phyloP scores from a whole-genome alignment of 257 asterid genomes.

The Ehretia macrophylla region DNA sequence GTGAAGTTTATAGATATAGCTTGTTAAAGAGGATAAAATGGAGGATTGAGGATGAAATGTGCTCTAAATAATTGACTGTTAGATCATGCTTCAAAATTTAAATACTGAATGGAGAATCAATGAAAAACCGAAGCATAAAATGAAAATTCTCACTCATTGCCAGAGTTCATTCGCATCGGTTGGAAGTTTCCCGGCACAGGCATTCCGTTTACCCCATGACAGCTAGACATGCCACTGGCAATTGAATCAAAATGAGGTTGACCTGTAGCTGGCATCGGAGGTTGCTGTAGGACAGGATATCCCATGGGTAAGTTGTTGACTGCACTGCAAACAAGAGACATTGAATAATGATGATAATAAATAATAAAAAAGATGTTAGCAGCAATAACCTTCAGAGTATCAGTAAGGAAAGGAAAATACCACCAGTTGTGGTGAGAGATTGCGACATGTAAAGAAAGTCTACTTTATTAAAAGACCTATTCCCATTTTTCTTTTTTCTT shows the following conservation, averaged over 20 bases:
- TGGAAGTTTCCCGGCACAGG: constrained; percentile 80
- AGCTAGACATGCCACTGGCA: constrained; percentile 57
- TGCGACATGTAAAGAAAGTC: too few species aligned
- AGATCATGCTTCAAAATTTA: too few species aligned
- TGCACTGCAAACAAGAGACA: constrained; percentile 63
- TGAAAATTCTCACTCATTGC: constrained; percentile 59
- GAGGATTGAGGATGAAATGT: too few species aligned
- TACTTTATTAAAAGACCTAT: too few species aligned
- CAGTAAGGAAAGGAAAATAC: too few species aligned
- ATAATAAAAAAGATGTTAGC: neutral
- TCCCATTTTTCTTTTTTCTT: too few species aligned
- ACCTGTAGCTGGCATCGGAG: constrained; percentile 57
- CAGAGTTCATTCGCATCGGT: constrained; percentile 83
- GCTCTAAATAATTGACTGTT: too few species aligned
- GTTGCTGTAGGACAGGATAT: constrained; percentile 82
- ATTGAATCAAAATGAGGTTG: constrained; percentile 76
- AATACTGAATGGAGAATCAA: too few species aligned
- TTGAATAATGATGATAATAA: constrained; percentile 32
- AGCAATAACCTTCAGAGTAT: too few species aligned
- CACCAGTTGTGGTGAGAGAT: too few species aligned
- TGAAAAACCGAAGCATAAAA: neutral
- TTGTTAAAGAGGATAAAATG: too few species aligned
- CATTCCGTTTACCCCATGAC: constrained; percentile 84
- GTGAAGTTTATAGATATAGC: too few species aligned
- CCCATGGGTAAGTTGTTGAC: constrained; percentile 93